A percentile compares a stretch with the other conserved stretches of the same genome.
These are phyloP conservation scores for Priceomyces haplophilus DNA, from an alignment of 805 yeast species.

Conservation along the genomic window DNA sequence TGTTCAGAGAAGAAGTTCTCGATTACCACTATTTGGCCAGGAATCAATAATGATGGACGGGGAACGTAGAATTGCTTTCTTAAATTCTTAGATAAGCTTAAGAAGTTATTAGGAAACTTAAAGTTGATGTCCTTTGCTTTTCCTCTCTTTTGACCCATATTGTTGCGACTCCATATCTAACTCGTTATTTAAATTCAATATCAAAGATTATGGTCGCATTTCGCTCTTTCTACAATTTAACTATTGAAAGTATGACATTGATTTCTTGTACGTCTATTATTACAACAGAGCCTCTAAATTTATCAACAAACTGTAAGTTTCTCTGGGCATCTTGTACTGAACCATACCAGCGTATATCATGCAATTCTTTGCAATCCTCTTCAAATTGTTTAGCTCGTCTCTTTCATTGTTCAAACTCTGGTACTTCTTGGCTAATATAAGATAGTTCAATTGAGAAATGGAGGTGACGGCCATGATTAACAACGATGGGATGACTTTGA, in stretches of 20 bases:
- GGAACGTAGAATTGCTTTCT: conserved; percentile 22
- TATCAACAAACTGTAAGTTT: conserved; percentile 68
- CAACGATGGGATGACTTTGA: conserved; percentile 76
- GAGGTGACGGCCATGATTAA: conserved; percentile 80
- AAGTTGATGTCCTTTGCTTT: conserved; percentile 3
- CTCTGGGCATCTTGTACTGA: conserved; percentile 87
- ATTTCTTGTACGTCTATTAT: conserved; percentile 1
- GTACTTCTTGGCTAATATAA: conserved; percentile 41
- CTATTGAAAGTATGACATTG: background rate
- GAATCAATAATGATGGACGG: conserved; percentile 20
- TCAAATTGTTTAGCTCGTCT: conserved; percentile 54
- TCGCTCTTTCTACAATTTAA: background rate
- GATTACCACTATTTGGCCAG: conserved; percentile 40
- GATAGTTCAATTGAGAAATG: conserved; percentile 54
- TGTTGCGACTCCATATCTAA: background rate
- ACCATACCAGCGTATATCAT: conserved; percentile 95
- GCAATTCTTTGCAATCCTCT: conserved; percentile 70
- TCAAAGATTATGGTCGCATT: no score
- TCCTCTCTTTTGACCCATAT: conserved; percentile 9
- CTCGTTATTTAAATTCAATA: background rate
- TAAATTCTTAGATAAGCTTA: conserved; percentile 9
- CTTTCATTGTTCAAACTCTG: conserved; percentile 44
- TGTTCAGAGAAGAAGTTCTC: conserved; percentile 35
- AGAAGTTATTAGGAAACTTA: conserved; percentile 17
- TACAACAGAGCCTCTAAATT: conserved; percentile 53